Base-by-base conservation (phyloP, 176 grass and related monocot genomes). In the Dendrocalamus sinicus region DNA sequence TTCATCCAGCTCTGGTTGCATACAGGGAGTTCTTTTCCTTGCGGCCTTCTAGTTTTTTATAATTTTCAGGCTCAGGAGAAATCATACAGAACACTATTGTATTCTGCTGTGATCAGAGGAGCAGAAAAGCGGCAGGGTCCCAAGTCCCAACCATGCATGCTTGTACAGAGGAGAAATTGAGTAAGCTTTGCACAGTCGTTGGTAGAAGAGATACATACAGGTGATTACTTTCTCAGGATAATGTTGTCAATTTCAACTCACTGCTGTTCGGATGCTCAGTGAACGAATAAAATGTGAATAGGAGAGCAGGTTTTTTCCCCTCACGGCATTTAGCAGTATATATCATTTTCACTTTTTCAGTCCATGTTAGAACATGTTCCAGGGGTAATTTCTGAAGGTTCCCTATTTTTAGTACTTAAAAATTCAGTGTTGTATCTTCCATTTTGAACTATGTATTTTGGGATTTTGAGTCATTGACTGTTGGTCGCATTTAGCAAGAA, bases 21-120 rank as follows among this genome's bases (percentile, higher is more conserved):
- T 71, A 59, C 41, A 48, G 66, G 23, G 23, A 63, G 10, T 64
- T 61, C 65, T 79, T 63, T 46, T 88, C 58, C 28, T 59, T 59
- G 63, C 11, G 0, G 4, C 79, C 55, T 83, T 54, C 16, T 76
- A 26, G 48, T 47, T 70, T 82, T 82, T 40, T 9, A 60, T 1
- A 41, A 41, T 19, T 76, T 20, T 13, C 20, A 32, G 48, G 11
- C 8, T 4, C 72, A 69, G 71, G 61, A 67, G 28, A 68, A 53
- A 60, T 65, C 30, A 65, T 52, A 22, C 1, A 70, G 32, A 81
- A 5, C 15, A 14, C 62, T 61, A 3, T 5, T 39, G 10, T 69
- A 48, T 60, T 75, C 48, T 66, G 39, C 22, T 77, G 43, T 39
- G 24, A 24, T 23, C 14, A 57, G 44, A 65, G 45, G 45, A 57